These are phyloP conservation scores for Syzygium malaccense DNA, from an alignment of 441 rosid species.

Conservation along the genomic window DNA sequence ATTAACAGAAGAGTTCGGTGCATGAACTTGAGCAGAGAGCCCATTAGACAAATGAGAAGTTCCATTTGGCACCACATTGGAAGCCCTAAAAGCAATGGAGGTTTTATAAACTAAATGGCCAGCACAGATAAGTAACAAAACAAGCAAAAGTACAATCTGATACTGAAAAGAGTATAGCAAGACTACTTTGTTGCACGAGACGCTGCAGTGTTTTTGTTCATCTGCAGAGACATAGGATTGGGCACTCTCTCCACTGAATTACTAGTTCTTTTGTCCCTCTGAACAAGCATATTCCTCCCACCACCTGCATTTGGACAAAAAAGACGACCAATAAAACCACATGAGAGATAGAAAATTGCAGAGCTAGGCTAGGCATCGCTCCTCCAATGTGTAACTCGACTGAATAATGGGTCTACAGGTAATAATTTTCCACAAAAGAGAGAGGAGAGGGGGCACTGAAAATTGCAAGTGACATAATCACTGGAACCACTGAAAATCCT, in stretches of 20 bases:
- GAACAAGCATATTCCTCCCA: slow-evolving; percentile 36
- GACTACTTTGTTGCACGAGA: slow-evolving; percentile 40
- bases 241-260: slow-evolving; percentile 24
- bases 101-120: background rate
- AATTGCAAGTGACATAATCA: background rate
- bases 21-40: slow-evolving; percentile 19
- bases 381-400: background rate
- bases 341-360: background rate
- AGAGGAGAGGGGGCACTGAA: background rate
- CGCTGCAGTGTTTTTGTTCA: slow-evolving; percentile 25
- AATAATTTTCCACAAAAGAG: background rate
- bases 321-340: background rate
- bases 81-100: slow-evolving; percentile 17
- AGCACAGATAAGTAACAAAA: slow-evolving; percentile 8
- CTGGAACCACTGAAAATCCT: background rate
- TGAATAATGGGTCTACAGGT: background rate
- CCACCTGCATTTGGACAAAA: slow-evolving; percentile 23
- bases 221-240: slow-evolving; percentile 15
- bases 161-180: background rate
- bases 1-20: slow-evolving; percentile 6
- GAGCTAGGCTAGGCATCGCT: background rate
- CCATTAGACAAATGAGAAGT: slow-evolving; percentile 33
- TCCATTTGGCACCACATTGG: slow-evolving; percentile 23
- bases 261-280: slow-evolving; percentile 51
- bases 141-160: background rate